phyloP scores from a whole-genome alignment of 805 yeast genomes.

The Scheffersomyces stipitis region DNA sequence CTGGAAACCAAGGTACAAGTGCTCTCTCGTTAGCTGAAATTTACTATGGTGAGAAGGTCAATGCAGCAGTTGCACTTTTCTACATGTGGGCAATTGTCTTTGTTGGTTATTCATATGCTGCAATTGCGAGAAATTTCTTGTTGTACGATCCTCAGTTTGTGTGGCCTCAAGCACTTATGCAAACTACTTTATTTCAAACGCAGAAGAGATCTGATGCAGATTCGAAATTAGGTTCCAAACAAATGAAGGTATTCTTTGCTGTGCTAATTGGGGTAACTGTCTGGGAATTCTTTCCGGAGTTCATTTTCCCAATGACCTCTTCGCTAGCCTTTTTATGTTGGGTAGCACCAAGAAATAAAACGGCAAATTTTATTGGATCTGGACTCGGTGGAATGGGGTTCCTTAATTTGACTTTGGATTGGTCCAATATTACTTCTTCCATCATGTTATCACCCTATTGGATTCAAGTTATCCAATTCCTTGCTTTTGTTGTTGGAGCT shows the following conservation, averaged over 20 bases:
- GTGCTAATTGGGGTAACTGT: constrained; percentile 34
- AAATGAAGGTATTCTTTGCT: constrained; percentile 38
- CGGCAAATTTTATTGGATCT: constrained; percentile 48
- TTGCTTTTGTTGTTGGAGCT: constrained; percentile 47
- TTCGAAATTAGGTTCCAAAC: constrained; percentile 16
- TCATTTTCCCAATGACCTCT: constrained; percentile 46
- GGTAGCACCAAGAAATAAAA: constrained; percentile 44
- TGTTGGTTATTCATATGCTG: constrained; percentile 54
- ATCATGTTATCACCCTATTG: constrained; percentile 54
- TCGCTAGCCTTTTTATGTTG: constrained; percentile 51
- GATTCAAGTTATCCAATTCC: constrained; percentile 50
- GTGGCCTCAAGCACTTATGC: constrained; percentile 54
- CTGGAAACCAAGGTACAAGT: constrained; percentile 51
- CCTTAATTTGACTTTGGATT: constrained; percentile 48
- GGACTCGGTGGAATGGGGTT: constrained; percentile 55
- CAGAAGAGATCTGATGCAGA: constrained; percentile 20
- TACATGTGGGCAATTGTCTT: constrained; percentile 55
- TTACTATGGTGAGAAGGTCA: constrained; percentile 38
- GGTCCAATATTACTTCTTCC: constrained; percentile 52
- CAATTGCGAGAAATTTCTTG: constrained; percentile 46
- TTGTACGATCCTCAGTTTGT: constrained; percentile 49
- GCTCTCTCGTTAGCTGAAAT: constrained; percentile 48
- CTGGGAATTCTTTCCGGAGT: constrained; percentile 54
- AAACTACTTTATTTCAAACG: constrained; percentile 43
- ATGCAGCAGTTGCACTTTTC: constrained; percentile 36